These are phyloP conservation scores for Caloboletus firmus DNA, from an alignment of 1,284 basidiomycete species.

Conservation along the genomic window DNA sequence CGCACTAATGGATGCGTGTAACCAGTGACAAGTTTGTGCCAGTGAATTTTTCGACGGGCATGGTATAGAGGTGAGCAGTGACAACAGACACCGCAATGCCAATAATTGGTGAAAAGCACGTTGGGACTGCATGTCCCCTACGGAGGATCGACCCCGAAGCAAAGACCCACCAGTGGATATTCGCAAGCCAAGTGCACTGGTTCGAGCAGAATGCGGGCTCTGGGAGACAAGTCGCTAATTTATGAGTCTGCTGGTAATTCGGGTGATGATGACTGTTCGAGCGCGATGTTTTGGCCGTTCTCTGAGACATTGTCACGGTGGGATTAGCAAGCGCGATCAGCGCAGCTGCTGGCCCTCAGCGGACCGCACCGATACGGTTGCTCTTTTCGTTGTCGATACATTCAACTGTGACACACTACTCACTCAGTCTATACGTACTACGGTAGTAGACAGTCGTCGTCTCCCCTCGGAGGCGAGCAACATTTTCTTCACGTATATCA, in stretches of 20 bases:
- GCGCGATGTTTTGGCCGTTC: background rate
- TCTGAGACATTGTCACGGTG: too few relatives aligned
- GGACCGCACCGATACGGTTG: too few relatives aligned
- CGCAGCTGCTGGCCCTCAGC: too few relatives aligned
- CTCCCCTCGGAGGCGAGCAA: too few relatives aligned
- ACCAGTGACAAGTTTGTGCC: constrained; percentile 9
- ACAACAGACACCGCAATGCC: background rate
- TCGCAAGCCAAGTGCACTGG: constrained; percentile 13
- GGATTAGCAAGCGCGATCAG: too few relatives aligned
- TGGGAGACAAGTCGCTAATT: constrained; percentile 6
- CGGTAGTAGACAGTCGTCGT: too few relatives aligned
- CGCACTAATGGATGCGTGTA: constrained; percentile 23
- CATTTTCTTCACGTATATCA: too few relatives aligned
- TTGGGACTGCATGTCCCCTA: background rate
- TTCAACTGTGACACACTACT: too few relatives aligned
- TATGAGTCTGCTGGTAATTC: background rate
- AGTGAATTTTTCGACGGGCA: background rate
- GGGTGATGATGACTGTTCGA: background rate
- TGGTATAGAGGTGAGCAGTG: background rate
- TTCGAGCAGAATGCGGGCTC: constrained; percentile 6
- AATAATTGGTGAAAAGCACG: constrained; percentile 12
- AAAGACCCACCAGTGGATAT: background rate
- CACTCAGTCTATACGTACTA: too few relatives aligned
- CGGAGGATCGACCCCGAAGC: background rate
- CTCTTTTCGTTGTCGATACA: too few relatives aligned